Conservation (phyloP, 2,329 filamentous ascomycete genomes). For the Pezicula radicicola region DNA sequence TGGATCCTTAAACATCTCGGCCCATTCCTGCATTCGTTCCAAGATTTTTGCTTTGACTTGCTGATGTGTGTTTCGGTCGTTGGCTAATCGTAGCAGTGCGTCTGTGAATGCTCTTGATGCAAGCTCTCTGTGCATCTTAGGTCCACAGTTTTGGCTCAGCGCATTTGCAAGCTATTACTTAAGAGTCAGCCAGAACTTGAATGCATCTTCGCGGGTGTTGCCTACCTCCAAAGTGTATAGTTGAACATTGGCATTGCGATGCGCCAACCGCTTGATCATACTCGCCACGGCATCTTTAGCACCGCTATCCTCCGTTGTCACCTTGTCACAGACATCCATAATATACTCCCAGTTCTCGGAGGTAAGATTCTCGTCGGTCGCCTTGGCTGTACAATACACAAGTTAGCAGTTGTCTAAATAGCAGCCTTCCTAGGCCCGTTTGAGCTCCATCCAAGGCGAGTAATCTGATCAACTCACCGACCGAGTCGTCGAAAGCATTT, state of each 20-base stretch:
- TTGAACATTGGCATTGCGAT: constrained; percentile 77
- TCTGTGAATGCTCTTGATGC: constrained; percentile 80
- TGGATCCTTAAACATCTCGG: constrained; percentile 88
- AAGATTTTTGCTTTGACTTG: constrained; percentile 97
- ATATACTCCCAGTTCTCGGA: constrained; percentile 65
- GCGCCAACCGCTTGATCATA: constrained; percentile 70
- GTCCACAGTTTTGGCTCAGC: constrained; percentile 69
- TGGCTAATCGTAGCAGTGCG: constrained; percentile 83
- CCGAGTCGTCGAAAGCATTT: constrained; percentile 68
- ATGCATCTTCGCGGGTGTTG: not conserved
- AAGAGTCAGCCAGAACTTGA: constrained; percentile 5
- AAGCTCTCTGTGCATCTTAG: constrained; percentile 66
- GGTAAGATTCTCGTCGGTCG: constrained; percentile 94
- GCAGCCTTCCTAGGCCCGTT: constrained; percentile 2
- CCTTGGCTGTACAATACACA: constrained; percentile 54
- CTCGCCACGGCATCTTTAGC: constrained; percentile 67
- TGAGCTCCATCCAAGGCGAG: constrained; percentile 3
- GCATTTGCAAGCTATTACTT: constrained; percentile 61
- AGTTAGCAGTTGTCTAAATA: constrained; percentile 13
- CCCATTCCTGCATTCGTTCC: constrained; percentile 95
- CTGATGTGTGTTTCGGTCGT: constrained; percentile 91
- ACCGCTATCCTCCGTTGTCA: constrained; percentile 36
- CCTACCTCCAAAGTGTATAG: constrained; percentile 67
- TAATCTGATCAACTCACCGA: constrained; percentile 46
- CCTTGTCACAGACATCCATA: constrained; percentile 40